Percentiles rank a stretch among this genome's conserved stretches.
These are phyloP conservation scores for Leishmania braziliensis DNA, from an alignment of 208 protist species.

Conservation along the genomic window DNA sequence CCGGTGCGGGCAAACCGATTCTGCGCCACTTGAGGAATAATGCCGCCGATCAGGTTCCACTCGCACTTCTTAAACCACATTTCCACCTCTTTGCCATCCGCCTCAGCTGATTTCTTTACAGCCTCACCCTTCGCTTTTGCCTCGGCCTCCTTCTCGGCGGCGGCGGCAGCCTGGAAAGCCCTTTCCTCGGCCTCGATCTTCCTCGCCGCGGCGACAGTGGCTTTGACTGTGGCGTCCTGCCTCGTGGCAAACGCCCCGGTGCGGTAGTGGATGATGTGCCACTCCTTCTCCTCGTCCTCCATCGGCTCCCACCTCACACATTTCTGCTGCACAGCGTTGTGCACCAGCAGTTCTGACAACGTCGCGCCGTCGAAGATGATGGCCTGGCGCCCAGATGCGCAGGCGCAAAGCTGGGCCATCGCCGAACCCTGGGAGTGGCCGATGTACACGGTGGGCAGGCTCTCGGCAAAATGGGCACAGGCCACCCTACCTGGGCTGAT, in stretches of 20 bases:
- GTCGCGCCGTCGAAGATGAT: conserved; percentile 51
- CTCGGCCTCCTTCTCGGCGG: neutral
- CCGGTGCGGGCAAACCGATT: conserved; percentile 36
- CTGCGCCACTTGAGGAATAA: conserved; percentile 28
- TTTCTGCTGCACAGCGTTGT: conserved; percentile 34
- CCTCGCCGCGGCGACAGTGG: conserved; percentile 5
- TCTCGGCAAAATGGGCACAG: conserved; percentile 14
- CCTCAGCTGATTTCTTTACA: conserved; percentile 16
- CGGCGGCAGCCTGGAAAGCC: conserved; percentile 9
- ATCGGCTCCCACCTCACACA: conserved; percentile 30
- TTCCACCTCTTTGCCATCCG: conserved; percentile 25
- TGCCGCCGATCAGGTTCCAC: conserved; percentile 31
- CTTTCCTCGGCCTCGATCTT: conserved; percentile 26
- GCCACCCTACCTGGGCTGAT: conserved; percentile 37
- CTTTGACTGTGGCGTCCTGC: conserved; percentile 17
- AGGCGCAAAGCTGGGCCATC: conserved; percentile 46
- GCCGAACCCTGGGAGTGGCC: conserved; percentile 51
- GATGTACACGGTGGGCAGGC: conserved; percentile 44
- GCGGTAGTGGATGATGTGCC: conserved; percentile 40
- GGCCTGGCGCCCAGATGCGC: conserved; percentile 30
- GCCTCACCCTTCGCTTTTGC: conserved; percentile 6
- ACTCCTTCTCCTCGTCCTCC: conserved; percentile 19
- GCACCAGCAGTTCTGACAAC: conserved; percentile 41
- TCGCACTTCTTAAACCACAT: conserved; percentile 37
- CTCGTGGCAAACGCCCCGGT: conserved; percentile 19